Percentiles rank a stretch among this genome's conserved stretches.
Conservation (phyloP, 176 grass and related monocot species). For the Typha latifolia region DNA sequence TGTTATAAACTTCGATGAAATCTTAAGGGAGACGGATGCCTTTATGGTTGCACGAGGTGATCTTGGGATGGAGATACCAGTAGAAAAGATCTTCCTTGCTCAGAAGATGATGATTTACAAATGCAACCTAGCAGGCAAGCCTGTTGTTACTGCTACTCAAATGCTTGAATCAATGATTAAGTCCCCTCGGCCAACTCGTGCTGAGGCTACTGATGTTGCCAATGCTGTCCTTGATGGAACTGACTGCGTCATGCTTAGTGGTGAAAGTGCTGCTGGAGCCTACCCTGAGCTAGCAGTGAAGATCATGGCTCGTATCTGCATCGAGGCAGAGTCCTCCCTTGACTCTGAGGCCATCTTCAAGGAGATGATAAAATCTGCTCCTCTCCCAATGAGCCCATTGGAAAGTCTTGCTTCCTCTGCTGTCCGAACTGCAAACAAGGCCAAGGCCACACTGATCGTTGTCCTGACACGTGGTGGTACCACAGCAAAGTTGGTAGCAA, state of each 20-base stretch:
- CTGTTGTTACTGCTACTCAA: slow-evolving; percentile 9
- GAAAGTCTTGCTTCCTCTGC: slow-evolving; percentile 9
- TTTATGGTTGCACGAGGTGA: slow-evolving; percentile 10
- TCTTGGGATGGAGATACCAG: slow-evolving; percentile 13
- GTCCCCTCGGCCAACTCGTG: slow-evolving; percentile 8
- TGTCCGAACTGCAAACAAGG: slow-evolving; percentile 4
- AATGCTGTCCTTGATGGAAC: slow-evolving; percentile 6
- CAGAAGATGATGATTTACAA: slow-evolving; percentile 15
- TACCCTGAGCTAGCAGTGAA: slow-evolving; percentile 7
- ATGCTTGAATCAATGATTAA: slow-evolving; percentile 11
- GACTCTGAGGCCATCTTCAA: slow-evolving; percentile 5
- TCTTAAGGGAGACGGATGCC: not conserved
- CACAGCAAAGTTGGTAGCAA: slow-evolving; percentile 2
- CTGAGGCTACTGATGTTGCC: slow-evolving; percentile 3
- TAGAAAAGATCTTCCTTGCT: slow-evolving; percentile 11
- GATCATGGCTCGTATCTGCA: slow-evolving; percentile 5
- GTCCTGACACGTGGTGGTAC: slow-evolving; percentile 4
- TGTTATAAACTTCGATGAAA: slow-evolving; percentile 8
- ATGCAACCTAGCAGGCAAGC: slow-evolving; percentile 8
- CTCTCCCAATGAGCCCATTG: slow-evolving; percentile 9
- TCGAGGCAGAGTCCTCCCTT: slow-evolving; percentile 9
- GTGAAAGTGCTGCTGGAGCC: slow-evolving; percentile 8
- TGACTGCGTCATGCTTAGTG: slow-evolving; percentile 10
- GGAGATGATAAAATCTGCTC: slow-evolving; percentile 10
- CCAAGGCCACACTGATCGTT: not conserved